Base-by-base conservation (phyloP, 1,284 basidiomycete species). In the Meripilus lineatus region DNA sequence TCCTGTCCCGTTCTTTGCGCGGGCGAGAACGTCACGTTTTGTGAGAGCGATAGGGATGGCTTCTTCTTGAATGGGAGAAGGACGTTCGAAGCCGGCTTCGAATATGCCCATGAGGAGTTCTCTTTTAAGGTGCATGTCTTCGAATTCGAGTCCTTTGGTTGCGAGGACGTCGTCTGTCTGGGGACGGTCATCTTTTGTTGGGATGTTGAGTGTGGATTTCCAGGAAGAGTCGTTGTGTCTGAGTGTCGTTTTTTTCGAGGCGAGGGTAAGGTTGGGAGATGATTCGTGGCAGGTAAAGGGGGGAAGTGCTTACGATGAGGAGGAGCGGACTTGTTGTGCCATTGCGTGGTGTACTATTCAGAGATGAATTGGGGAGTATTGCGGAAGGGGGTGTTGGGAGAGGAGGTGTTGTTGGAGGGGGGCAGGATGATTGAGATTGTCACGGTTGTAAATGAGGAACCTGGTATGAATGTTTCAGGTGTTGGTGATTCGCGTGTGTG, bases 41-140 rank as follows among this genome's bases (percentile, higher is more conserved):
- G 84, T 81, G 58, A 94, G 80, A 18, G 91, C 90, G 53, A 89
- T 78, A 45, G 91, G 91, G 56, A 94, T 93, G 44, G 91, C 86
- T 72, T 97, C 93, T 79, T 99, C 96, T 74, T 99, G 95, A 64
- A 99, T 98, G 41, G 95, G 96, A 21, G 90, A 94, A 18, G 96
- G 95, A 56, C 79, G 83, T 68, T 99, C 96, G 65, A 98, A 99
- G 45, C 93, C 93, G 52, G 93, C 93, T 72, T 95, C 92, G 59
- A 93, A 96, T 61, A 96, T 94, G 49, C 82, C 82, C 82, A 85
- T 85, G 50, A 85, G 68, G n/a, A 84, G 68, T 56, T 82, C 81
- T 42, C 80, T 70, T 53, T 75, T 75, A 51, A 82, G 65, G 45
- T 69, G 74, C 67, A 81, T 79, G 59, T 83, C 79, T 56, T 97